Percentiles rank a stretch among this genome's conserved stretches.
These are phyloP conservation scores for Cardiosporidium cionae DNA, from an alignment of 169 alveolate species.

Conservation along the genomic window DNA sequence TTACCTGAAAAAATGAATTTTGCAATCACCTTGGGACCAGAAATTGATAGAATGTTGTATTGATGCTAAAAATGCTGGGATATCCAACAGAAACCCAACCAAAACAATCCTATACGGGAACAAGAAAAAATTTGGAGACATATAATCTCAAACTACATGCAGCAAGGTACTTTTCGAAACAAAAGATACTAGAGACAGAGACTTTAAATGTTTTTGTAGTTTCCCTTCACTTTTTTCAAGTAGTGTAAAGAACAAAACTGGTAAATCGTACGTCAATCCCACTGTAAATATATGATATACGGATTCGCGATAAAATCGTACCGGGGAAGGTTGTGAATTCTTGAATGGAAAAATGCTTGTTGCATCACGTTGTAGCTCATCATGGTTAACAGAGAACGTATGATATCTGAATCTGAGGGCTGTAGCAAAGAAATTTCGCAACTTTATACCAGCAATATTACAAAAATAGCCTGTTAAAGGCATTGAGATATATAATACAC, in stretches of 20 bases:
- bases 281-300: background rate
- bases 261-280: too few species aligned
- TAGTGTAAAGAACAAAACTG: too few species aligned
- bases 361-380: conserved; percentile 32
- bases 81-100: conserved; percentile 19
- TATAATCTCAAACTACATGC: background rate
- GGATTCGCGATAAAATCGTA: background rate
- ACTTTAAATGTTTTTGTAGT: too few species aligned
- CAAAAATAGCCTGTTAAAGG: background rate
- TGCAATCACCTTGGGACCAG: conserved; percentile 9
- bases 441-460: background rate
- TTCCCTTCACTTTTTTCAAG: too few species aligned
- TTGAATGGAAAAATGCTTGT: conserved; percentile 28
- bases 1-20: conserved; percentile 15
- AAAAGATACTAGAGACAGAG: background rate
- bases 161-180: background rate
- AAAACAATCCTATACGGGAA: conserved; percentile 11
- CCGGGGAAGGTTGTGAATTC: conserved; percentile 11
- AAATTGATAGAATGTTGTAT: conserved; percentile 24
- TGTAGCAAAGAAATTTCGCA: background rate
- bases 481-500: background rate
- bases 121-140: background rate
- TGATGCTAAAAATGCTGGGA: conserved; percentile 29
- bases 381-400: conserved; percentile 22
- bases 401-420: conserved; percentile 20